Conservation (phyloP, 179 eudicot species). For the Silene coronaria region DNA sequence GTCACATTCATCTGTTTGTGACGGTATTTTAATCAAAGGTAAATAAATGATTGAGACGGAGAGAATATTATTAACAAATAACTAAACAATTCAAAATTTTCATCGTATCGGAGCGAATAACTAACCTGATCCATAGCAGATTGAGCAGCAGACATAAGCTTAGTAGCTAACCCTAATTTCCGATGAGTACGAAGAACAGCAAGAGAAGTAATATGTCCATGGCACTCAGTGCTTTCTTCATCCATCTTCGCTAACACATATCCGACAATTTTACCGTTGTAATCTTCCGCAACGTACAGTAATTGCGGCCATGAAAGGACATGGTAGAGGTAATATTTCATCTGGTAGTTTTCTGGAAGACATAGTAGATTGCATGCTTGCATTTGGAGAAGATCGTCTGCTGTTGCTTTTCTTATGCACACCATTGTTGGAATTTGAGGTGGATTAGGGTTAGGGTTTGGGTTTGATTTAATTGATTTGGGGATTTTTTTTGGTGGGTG, state of each 20-base stretch:
- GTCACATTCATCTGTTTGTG: too few relatives aligned
- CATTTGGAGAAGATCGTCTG: slow-evolving; percentile 69
- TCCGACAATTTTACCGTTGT: slow-evolving; percentile 81
- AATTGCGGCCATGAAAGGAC: slow-evolving; percentile 83
- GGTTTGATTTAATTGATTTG: slow-evolving; percentile 3
- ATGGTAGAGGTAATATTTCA: slow-evolving; percentile 82
- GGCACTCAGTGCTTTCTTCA: slow-evolving; percentile 73
- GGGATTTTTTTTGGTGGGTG: slow-evolving; percentile 3
- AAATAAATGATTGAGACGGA: too few relatives aligned
- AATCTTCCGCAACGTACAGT: slow-evolving; percentile 81
- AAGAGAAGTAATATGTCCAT: slow-evolving; percentile 85
- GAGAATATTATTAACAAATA: too few relatives aligned
- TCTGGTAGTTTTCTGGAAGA: slow-evolving; percentile 82
- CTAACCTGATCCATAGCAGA: slow-evolving; percentile 70
- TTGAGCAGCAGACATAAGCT: slow-evolving; percentile 91
- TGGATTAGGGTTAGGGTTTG: slow-evolving; percentile 6
- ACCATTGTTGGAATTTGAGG: slow-evolving; percentile 40
- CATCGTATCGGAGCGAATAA: background rate
- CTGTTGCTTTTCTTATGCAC: slow-evolving; percentile 70
- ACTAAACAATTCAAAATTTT: too few relatives aligned
- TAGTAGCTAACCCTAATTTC: slow-evolving; percentile 79
- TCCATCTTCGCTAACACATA: slow-evolving; percentile 95
- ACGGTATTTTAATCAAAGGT: too few relatives aligned
- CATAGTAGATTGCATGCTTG: slow-evolving; percentile 69
- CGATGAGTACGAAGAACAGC: slow-evolving; percentile 82